Base-by-base conservation (phyloP, 2,329 filamentous ascomycete species). In the Kalmusia sp. region DNA sequence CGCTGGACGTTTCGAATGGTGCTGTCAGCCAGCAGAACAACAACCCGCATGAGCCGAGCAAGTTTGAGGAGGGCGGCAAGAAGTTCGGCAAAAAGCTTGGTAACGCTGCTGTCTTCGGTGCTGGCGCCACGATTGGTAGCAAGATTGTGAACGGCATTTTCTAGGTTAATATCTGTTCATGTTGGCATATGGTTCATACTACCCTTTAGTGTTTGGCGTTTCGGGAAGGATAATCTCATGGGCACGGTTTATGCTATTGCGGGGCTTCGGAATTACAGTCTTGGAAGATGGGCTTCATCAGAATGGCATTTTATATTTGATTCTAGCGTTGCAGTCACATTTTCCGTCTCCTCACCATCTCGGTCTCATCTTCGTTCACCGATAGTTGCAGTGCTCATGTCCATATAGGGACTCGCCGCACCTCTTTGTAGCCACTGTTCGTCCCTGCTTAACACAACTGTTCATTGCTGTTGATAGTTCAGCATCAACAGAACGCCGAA, bases 51-150 rank as follows among this genome's bases (percentile, higher is more conserved):
- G 79, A 79, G 37, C 80, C 78, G 7, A 81, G 80, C 70, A 95
- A 95, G 79, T 79, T 87, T 14, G 83, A 86, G 58, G 83, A 91
- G 75, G 84, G 87, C 51, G 92, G 91, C 51, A 96, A 96, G 87
- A 97, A 97, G 79, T 90, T 97, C 76, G 93, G 93, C 62, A 96
- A 96, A 85, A 98, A 97, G 82, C 75, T 93, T 69, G 93, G 93
- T 28, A 88, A 88, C 72, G 86, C 86, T 38, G 92, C 92, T 24
- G 92, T 97, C 63, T 96, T 96, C 67, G 93, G 93, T 74, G 93
- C 93, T 41, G 93, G 93, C 75, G 93, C 93, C 43, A 95, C 91
- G 1, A 89, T 96, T 59, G 93, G 93, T 70, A 86, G 89, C 63
- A 95, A 96, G 71, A 86, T 96, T 70, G 92, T 96, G 63, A 95